Evolutionary conservation across 306 rosid species (phyloP), one percentile per base, ranked within the genome.

Genomic region (Fragaria ananassa): DNA sequence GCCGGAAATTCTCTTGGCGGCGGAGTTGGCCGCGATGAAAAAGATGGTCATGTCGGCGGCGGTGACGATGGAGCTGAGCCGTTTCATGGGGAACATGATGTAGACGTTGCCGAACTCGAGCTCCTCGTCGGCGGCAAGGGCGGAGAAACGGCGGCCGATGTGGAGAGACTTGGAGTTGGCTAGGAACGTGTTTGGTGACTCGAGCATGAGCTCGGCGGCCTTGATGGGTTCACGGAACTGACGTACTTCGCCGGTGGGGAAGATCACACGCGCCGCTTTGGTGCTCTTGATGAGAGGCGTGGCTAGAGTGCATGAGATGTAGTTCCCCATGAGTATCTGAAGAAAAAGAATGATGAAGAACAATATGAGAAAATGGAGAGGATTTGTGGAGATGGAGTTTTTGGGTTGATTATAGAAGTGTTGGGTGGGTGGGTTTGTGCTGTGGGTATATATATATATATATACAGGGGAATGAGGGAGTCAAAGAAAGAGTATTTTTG

Each of bases 171-270:
- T 75, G 0, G 97, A 89, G 70, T 87, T 85, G 19, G 86, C 75
- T 0, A 91, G 34, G 80, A 95, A 95, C 42, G 62, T 69, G n/a
- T 61, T 79, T 0, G 97, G 97, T 15, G 82, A 74, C 51, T 92
- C 97, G 1, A 95, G 80, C 99, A 95, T 95, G 71, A 95, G 91
- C 82, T 95, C 99, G 0, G 97, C 99, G 9, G 91, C 97, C 29
- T 88, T 95, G 53, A 88, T 44, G 5, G 80, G 12, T 0, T 89
- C 85, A 10, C 79, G 88, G 80, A 80, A 88, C 69, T 90, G 93
- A 12, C 87, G 82, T 19, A 92, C 82, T 74, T 90, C 97, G 13
- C 99, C 97, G n/a, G 86, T 76, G 7, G 97, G 97, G 35, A 90
- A 82, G 4, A 95, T 49, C 10, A 95, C 97, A 29, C 97, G 83